Conservation (phyloP, 1,284 basidiomycete species). For the Leccinum fuscescens region DNA sequence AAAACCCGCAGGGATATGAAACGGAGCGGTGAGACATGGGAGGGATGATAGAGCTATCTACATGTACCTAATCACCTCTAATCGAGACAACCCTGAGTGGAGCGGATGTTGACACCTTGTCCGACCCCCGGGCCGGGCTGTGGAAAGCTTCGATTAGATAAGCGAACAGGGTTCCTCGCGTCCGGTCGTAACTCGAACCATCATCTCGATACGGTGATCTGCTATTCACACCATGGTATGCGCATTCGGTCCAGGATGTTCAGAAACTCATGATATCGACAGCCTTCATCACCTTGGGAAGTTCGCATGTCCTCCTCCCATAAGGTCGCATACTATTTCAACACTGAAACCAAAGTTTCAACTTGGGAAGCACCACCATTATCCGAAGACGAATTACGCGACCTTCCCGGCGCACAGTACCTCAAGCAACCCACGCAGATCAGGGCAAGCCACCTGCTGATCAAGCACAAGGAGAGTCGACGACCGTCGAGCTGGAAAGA, state of each 20-base stretch:
- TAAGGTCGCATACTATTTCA: conserved; percentile 88
- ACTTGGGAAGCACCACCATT: conserved; percentile 71
- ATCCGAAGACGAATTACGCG: conserved; percentile 56
- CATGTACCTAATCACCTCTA: conserved; percentile 20
- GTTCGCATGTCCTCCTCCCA: conserved; percentile 81
- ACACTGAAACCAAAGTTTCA: conserved; percentile 68
- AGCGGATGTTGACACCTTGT: background rate
- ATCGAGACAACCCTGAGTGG: background rate
- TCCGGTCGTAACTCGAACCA: background rate
- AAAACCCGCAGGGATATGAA: conserved; percentile 75
- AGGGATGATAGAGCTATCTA: conserved; percentile 8
- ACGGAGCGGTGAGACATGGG: conserved; percentile 10
- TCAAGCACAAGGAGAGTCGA: conserved; percentile 89
- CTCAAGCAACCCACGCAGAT: conserved; percentile 62
- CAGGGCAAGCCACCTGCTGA: conserved; percentile 90
- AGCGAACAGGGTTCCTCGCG: conserved; percentile 3
- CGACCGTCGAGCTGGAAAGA: conserved; percentile 92
- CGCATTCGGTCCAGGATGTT: background rate
- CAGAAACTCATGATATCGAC: conserved; percentile 14
- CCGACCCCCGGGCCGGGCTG: background rate
- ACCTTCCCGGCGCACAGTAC: conserved; percentile 66
- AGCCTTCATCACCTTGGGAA: conserved; percentile 58
- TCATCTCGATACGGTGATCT: conserved; percentile 15
- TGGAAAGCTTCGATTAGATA: conserved; percentile 18
- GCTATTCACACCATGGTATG: conserved; percentile 22